Percentiles rank a stretch among this genome's conserved stretches.
Evolutionary conservation across 495 filamentous ascomycete genomes (phyloP).

Genomic region (Coniosporium apollinis): DNA sequence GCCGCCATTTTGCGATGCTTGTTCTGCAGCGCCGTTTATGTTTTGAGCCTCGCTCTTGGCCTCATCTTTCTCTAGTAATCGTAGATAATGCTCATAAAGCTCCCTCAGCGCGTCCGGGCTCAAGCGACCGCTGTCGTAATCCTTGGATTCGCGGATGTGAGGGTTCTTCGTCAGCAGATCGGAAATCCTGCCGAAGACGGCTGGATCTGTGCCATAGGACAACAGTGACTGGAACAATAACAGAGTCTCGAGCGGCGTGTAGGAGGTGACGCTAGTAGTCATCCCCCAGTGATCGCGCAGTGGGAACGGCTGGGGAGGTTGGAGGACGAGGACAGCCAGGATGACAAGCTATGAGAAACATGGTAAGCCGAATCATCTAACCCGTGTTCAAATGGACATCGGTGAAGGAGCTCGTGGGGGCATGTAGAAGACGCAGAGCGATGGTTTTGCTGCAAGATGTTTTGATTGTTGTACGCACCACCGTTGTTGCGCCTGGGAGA

Average conservation of each 20-base stretch:
- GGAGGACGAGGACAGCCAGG: slow-evolving; percentile 4
- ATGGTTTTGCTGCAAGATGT: too few species aligned
- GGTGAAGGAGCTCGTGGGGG: too few species aligned
- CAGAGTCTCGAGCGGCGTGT: slow-evolving; percentile 70
- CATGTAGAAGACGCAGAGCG: too few species aligned
- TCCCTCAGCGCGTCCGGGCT: slow-evolving; percentile 62
- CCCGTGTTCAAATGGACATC: too few species aligned
- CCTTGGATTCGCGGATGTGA: slow-evolving; percentile 46
- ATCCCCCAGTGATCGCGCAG: slow-evolving; percentile 1
- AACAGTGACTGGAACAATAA: slow-evolving; percentile 77
- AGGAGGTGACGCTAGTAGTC: slow-evolving; percentile 7
- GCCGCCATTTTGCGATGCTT: slow-evolving; percentile 16
- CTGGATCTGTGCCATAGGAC: slow-evolving; percentile 41
- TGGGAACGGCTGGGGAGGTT: neutral
- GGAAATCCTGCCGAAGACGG: slow-evolving; percentile 58
- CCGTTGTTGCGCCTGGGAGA: too few species aligned
- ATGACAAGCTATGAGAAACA: too few species aligned
- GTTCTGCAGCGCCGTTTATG: neutral
- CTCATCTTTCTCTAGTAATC: slow-evolving; percentile 65
- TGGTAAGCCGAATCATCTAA: too few species aligned
- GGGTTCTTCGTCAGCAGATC: slow-evolving; percentile 52
- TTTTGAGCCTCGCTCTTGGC: slow-evolving; percentile 23
- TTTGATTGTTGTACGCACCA: too few species aligned
- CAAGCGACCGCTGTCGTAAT: slow-evolving; percentile 56
- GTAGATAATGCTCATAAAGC: slow-evolving; percentile 55